phyloP scores from a whole-genome alignment of 1,284 basidiomycete genomes.

The Papiliotrema laurentii region DNA sequence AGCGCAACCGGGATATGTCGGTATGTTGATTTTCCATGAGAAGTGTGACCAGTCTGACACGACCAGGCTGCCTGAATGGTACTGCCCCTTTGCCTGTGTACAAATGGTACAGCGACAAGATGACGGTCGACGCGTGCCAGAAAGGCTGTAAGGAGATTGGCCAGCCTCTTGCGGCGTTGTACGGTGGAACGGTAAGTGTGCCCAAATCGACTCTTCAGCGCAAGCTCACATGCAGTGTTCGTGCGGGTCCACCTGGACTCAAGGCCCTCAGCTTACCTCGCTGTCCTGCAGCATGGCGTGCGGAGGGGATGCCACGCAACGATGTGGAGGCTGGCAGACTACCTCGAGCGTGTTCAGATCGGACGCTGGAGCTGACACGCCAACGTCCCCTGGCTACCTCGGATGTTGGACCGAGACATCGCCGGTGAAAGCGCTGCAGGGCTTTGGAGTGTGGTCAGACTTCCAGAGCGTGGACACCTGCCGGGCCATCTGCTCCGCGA shows the following conservation, averaged over 20 bases:
- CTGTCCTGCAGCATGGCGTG: not conserved
- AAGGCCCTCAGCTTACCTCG: not conserved
- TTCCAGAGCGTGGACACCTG: slow-evolving; percentile 11
- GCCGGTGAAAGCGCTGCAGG: not conserved
- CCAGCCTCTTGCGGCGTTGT: not conserved
- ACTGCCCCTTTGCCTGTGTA: not conserved
- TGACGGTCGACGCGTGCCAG: slow-evolving; percentile 3
- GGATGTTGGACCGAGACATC: slow-evolving; percentile 11
- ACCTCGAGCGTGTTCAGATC: not conserved
- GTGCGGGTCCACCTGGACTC: not conserved
- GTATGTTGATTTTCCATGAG: not conserved
- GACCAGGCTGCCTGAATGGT: slow-evolving; percentile 9
- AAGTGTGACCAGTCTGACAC: not conserved
- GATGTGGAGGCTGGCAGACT: not conserved
- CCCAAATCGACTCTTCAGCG: not conserved
- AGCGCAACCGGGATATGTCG: not conserved
- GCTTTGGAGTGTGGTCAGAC: not conserved
- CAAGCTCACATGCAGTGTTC: not conserved
- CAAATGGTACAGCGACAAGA: not conserved
- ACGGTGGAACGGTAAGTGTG: not conserved
- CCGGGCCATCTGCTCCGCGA: slow-evolving; percentile 8
- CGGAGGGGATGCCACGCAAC: not conserved
- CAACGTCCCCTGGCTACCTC: slow-evolving; percentile 3
- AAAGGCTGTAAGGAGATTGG: slow-evolving; percentile 8
- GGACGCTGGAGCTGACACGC: not conserved